phyloP scores from a whole-genome alignment of 1,284 basidiomycete genomes.

The Blastosporella zonata region DNA sequence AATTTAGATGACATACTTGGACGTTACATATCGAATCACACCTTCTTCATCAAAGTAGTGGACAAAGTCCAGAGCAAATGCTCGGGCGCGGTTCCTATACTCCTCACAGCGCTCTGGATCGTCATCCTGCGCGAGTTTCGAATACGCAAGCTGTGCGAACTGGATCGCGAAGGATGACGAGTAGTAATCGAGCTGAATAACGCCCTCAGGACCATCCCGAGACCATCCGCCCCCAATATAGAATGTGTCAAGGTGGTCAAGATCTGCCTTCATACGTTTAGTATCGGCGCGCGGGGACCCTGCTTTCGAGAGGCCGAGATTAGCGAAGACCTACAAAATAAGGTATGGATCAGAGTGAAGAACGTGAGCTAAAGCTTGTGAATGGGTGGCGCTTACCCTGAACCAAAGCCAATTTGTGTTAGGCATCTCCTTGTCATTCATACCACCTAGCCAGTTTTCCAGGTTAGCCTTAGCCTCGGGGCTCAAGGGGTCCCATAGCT shows the following conservation, averaged over 20 bases:
- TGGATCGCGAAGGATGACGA: constrained; percentile 80
- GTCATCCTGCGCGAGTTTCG: constrained; percentile 59
- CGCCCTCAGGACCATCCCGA: constrained; percentile 72
- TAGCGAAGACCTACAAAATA: constrained; percentile 63
- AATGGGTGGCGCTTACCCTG: constrained; percentile 40
- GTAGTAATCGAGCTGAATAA: constrained; percentile 79
- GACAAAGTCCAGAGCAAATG: constrained; percentile 69
- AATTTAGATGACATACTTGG: not conserved
- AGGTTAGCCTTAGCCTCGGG: constrained; percentile 54
- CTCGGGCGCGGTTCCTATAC: constrained; percentile 59
- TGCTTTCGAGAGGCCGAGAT: constrained; percentile 65
- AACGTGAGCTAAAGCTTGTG: not conserved
- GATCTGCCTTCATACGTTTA: constrained; percentile 65
- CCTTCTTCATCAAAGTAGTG: constrained; percentile 75
- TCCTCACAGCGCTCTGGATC: constrained; percentile 65
- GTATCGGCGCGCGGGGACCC: constrained; percentile 57
- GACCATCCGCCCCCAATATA: constrained; percentile 78
- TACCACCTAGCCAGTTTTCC: constrained; percentile 67
- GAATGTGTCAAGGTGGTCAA: constrained; percentile 79
- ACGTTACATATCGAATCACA: constrained; percentile 23
- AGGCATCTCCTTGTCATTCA: constrained; percentile 74
- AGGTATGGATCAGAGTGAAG: not conserved
- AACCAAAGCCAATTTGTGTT: constrained; percentile 85
- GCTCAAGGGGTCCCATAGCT: constrained; percentile 62
- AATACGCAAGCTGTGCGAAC: constrained; percentile 70